phyloP scores from a whole-genome alignment of 2,329 filamentous ascomycete species.

The Neoascochyta sp. region DNA sequence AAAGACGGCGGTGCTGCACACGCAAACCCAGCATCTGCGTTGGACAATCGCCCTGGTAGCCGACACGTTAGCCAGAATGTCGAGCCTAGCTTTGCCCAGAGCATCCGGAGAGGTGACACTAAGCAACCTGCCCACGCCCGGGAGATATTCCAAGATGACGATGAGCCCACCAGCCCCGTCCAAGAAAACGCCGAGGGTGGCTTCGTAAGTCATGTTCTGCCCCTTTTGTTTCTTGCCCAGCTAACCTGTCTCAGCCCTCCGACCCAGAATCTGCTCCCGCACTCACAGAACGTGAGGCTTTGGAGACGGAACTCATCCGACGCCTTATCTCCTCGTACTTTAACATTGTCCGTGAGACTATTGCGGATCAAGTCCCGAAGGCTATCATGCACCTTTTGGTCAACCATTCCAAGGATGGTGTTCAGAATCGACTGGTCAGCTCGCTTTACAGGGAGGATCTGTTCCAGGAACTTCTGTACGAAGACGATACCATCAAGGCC shows the following conservation, averaged over 20 bases:
- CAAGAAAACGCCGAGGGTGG: constrained; percentile 49
- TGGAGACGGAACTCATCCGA: constrained; percentile 96
- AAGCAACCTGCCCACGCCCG: constrained; percentile 47
- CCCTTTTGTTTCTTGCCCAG: not conserved
- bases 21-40: constrained; percentile 38
- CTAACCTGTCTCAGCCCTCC: constrained; percentile 33
- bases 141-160: constrained; percentile 43
- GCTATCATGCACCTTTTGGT: constrained; percentile 98
- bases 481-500: constrained; percentile 95
- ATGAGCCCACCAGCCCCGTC: constrained; percentile 35
- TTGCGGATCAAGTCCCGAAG: constrained; percentile 97
- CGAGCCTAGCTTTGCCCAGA: constrained; percentile 80
- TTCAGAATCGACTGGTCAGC: constrained; percentile 94
- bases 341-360: constrained; percentile 98
- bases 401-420: constrained; percentile 96
- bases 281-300: constrained; percentile 89
- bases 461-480: constrained; percentile 91
- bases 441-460: constrained; percentile 89
- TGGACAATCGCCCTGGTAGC: constrained; percentile 41
- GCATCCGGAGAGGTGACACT: constrained; percentile 68
- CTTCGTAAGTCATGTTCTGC: constrained; percentile 51
- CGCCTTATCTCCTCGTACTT: constrained; percentile 98
- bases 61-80: constrained; percentile 74
- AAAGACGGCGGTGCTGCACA: constrained; percentile 69
- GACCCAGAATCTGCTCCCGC: constrained; percentile 66